Conservation (phyloP, 2,329 filamentous ascomycete species). For the Penicillium sp. region DNA sequence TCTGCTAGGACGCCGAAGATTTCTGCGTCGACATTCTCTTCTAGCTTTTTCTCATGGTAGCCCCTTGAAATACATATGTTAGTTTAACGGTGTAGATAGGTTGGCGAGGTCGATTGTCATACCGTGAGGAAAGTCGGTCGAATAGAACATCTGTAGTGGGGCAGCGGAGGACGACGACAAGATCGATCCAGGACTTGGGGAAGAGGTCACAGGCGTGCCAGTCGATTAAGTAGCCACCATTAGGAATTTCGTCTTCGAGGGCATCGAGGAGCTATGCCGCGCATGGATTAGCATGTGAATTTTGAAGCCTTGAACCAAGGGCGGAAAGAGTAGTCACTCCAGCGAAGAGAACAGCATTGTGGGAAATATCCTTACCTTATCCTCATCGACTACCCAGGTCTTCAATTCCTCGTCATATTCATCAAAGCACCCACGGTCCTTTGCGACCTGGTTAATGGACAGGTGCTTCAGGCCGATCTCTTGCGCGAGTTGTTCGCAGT, state of each 20-base stretch:
- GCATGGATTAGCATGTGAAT: slow-evolving; percentile 4
- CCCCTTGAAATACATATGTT: slow-evolving; percentile 51
- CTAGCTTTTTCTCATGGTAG: slow-evolving; percentile 81
- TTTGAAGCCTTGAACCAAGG: background rate
- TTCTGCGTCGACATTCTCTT: slow-evolving; percentile 95
- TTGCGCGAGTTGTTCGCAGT: slow-evolving; percentile 76
- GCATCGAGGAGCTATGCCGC: slow-evolving; percentile 68
- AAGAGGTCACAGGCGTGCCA: slow-evolving; percentile 98
- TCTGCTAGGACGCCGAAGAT: slow-evolving; percentile 95
- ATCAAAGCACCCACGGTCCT: slow-evolving; percentile 82
- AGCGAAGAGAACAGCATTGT: background rate
- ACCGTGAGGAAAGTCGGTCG: slow-evolving; percentile 76
- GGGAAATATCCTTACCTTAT: slow-evolving; percentile 62
- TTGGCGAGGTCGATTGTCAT: slow-evolving; percentile 13
- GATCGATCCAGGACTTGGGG: slow-evolving; percentile 87
- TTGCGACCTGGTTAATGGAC: slow-evolving; percentile 86
- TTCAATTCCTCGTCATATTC: slow-evolving; percentile 81
- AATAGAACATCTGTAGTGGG: slow-evolving; percentile 78
- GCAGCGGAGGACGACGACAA: slow-evolving; percentile 81
- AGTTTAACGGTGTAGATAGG: background rate
- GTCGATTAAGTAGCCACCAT: slow-evolving; percentile 86
- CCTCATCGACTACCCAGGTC: slow-evolving; percentile 93
- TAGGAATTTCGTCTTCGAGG: slow-evolving; percentile 74
- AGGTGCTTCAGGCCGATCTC: slow-evolving; percentile 76
- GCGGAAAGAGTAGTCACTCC: background rate